Percentiles rank a stretch among this genome's conserved stretches.
phyloP scores from a whole-genome alignment of 208 protist species.

The Tritrichomonas foetus region DNA sequence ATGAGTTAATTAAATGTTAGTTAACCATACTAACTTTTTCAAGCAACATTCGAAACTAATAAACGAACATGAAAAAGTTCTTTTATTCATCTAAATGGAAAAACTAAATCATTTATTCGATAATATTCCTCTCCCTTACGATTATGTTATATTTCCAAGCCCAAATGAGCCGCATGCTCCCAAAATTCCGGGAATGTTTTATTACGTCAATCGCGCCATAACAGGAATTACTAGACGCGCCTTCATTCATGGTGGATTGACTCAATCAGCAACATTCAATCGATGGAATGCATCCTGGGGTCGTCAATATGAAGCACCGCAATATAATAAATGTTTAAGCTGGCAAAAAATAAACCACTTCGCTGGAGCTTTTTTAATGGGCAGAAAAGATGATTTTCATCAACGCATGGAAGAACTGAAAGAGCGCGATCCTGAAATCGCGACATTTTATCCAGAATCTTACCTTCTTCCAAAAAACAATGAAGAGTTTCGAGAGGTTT shows the following conservation, averaged over 20 bases:
- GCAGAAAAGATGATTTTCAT: conserved; percentile 30
- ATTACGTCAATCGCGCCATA: background rate
- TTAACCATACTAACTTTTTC: too few species aligned
- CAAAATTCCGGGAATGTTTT: too few species aligned
- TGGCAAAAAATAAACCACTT: conserved; percentile 35
- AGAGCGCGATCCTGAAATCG: background rate
- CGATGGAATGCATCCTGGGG: background rate
- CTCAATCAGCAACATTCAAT: background rate
- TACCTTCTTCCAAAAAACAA: background rate
- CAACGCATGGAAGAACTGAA: background rate
- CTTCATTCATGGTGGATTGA: background rate
- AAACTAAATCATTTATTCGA: too few species aligned
- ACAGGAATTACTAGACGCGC: background rate
- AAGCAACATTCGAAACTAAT: too few species aligned
- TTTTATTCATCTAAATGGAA: too few species aligned
- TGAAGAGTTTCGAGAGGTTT: background rate
- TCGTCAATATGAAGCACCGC: background rate
- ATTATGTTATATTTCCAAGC: too few species aligned
- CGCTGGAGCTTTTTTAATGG: background rate
- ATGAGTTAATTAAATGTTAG: too few species aligned
- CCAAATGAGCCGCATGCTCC: too few species aligned
- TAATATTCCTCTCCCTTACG: too few species aligned
- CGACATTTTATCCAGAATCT: background rate
- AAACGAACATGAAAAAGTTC: too few species aligned
- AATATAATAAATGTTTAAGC: background rate